These are phyloP conservation scores for Botrytis byssoidea DNA, from an alignment of 2,329 filamentous ascomycete species.

Conservation along the genomic window DNA sequence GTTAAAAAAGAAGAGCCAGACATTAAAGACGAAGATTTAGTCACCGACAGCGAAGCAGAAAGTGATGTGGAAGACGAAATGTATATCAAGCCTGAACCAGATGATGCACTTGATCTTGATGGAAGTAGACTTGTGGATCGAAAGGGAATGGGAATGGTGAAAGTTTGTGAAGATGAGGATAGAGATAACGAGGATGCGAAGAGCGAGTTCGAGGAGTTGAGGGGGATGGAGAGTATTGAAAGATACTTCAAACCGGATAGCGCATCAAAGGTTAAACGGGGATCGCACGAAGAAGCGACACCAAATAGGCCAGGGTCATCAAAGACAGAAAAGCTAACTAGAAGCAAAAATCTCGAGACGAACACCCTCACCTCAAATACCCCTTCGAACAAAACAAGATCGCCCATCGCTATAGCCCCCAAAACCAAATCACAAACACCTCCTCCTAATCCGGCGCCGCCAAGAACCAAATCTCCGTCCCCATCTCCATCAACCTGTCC, in stretches of 20 bases:
- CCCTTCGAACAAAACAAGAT: background rate
- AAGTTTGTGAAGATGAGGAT: constrained; percentile 71
- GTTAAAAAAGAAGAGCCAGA: constrained; percentile 42
- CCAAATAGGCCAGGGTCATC: background rate
- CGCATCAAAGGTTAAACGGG: background rate
- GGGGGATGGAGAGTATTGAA: constrained; percentile 45
- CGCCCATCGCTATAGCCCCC: too few species aligned
- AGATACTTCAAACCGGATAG: constrained; percentile 8
- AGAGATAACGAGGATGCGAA: constrained; percentile 54
- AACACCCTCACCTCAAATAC: background rate
- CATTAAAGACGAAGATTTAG: constrained; percentile 40
- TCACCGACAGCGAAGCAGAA: constrained; percentile 46
- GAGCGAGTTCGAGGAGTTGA: constrained; percentile 67
- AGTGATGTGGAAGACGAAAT: constrained; percentile 50
- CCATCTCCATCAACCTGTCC: background rate
- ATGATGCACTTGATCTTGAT: constrained; percentile 62
- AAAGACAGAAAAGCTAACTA: background rate
- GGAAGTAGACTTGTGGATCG: constrained; percentile 63
- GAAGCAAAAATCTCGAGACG: background rate
- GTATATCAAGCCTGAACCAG: constrained; percentile 44
- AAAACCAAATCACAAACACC: background rate
- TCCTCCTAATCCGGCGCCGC: too few species aligned
- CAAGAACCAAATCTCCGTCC: background rate
- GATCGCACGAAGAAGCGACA: background rate
- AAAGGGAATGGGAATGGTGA: constrained; percentile 66